Conservation (phyloP, 2,329 filamentous ascomycete species). For the Dissoconium aciculare region DNA sequence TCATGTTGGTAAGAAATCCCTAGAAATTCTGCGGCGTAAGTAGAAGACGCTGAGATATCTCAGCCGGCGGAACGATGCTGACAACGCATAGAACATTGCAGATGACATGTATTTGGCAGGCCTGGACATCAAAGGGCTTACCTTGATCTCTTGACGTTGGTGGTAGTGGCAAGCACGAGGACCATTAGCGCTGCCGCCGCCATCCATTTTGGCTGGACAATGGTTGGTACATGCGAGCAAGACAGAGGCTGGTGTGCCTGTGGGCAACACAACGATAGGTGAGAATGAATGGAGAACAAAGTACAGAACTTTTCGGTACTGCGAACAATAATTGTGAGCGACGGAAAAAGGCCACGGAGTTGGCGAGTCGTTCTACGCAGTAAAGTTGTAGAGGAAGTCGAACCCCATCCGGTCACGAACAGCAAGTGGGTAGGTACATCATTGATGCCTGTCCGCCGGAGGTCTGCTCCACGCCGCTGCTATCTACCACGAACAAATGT, state of each 20-base stretch:
- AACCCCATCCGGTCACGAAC: too few relatives aligned
- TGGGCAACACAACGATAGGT: too few relatives aligned
- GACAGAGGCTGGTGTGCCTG: not conserved
- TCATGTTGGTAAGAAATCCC: not conserved
- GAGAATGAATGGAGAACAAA: too few relatives aligned
- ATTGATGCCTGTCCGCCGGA: too few relatives aligned
- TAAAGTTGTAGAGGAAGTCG: too few relatives aligned
- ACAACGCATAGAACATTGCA: not conserved
- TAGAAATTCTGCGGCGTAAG: not conserved
- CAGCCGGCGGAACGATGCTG: not conserved
- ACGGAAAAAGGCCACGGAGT: not conserved
- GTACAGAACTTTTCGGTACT: too few relatives aligned
- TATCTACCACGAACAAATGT: too few relatives aligned
- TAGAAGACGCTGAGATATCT: not conserved
- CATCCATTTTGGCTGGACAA: conserved; percentile 6
- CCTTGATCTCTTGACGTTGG: conserved; percentile 9
- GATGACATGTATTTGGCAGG: not conserved
- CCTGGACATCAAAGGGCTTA: conserved; percentile 2
- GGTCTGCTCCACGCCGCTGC: too few relatives aligned
- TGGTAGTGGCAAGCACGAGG: conserved; percentile 8
- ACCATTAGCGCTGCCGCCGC: conserved; percentile 2
- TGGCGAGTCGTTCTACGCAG: not conserved
- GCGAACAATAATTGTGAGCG: too few relatives aligned
- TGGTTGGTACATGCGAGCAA: not conserved
- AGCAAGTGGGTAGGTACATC: too few relatives aligned